Conservation (phyloP, 225 moss, liverwort and hornwort species). For the Marchantia paleacea region DNA sequence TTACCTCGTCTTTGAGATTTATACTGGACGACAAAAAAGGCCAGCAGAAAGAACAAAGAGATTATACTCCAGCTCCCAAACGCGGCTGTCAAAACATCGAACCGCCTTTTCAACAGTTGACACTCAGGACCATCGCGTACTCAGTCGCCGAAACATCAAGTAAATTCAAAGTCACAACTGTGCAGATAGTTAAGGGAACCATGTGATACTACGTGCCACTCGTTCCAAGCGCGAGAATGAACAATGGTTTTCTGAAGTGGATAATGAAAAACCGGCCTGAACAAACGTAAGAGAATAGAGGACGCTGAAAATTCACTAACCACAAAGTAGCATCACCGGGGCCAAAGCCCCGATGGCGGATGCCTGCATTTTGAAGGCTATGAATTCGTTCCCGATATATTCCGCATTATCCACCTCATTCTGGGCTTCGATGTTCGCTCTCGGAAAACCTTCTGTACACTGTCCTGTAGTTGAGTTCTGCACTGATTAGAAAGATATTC, state of each 20-base stretch:
- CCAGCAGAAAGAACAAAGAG: conserved; percentile 77
- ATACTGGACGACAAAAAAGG: conserved; percentile 85
- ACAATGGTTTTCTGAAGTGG: background rate
- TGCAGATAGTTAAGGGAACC: background rate
- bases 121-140: background rate
- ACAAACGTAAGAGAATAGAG: background rate
- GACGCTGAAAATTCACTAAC: conserved; percentile 31
- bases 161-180: background rate
- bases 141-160: too few species aligned
- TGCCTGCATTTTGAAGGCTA: conserved; percentile 56
- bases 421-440: background rate
- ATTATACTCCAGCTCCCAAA: conserved; percentile 89
- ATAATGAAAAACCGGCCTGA: background rate
- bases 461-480: background rate
- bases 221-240: background rate
- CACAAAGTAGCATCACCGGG: conserved; percentile 74
- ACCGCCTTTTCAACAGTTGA: background rate
- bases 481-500: background rate
- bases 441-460: background rate
- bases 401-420: conserved; percentile 2
- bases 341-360: conserved; percentile 89
- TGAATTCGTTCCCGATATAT: conserved; percentile 3
- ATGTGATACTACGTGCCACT: background rate
- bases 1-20: conserved; percentile 70
- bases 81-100: conserved; percentile 57